phyloP scores from a whole-genome alignment of 257 asterid species.

The Lavandula angustifolia region DNA sequence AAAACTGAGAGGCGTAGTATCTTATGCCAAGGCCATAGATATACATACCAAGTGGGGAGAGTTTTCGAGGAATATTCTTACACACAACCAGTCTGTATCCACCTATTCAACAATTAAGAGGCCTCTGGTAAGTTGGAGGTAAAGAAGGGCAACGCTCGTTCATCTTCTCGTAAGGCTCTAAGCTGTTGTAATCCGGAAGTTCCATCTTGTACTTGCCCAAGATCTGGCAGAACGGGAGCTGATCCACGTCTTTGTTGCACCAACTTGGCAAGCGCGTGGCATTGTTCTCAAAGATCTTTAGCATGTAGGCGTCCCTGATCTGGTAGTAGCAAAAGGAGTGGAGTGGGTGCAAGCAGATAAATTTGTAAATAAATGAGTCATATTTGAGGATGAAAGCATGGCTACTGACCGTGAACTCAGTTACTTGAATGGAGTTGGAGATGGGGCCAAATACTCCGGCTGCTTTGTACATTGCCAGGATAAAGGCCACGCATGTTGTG shows the following conservation, averaged over 20 bases:
- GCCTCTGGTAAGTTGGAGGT: too few relatives aligned
- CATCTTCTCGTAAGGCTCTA: conserved; percentile 87
- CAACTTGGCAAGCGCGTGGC: conserved; percentile 76
- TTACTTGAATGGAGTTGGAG: conserved; percentile 84
- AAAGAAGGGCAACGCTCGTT: conserved; percentile 48
- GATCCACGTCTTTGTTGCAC: conserved; percentile 66
- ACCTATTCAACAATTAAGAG: too few relatives aligned
- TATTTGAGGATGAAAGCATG: background rate
- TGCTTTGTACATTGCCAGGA: conserved; percentile 90
- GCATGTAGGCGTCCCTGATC: conserved; percentile 97
- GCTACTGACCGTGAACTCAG: conserved; percentile 88
- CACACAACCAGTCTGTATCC: background rate
- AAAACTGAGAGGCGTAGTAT: background rate
- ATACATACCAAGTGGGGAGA: conserved; percentile 32
- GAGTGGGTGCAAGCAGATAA: conserved; percentile 10
- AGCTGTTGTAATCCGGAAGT: conserved; percentile 73
- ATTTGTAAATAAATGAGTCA: background rate
- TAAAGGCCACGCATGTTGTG: conserved; percentile 94
- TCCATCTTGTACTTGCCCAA: conserved; percentile 91
- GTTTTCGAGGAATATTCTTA: background rate
- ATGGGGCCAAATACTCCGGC: conserved; percentile 87
- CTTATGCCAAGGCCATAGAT: conserved; percentile 8
- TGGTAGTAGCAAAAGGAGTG: conserved; percentile 33
- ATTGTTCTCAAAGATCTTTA: conserved; percentile 74
- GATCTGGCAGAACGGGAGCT: conserved; percentile 88